Evolutionary conservation across 164 flowering plant genomes (phyloP), one percentile per base, ranked within the genome.

Genomic region (Kalanchoe fedtschenkoi): DNA sequence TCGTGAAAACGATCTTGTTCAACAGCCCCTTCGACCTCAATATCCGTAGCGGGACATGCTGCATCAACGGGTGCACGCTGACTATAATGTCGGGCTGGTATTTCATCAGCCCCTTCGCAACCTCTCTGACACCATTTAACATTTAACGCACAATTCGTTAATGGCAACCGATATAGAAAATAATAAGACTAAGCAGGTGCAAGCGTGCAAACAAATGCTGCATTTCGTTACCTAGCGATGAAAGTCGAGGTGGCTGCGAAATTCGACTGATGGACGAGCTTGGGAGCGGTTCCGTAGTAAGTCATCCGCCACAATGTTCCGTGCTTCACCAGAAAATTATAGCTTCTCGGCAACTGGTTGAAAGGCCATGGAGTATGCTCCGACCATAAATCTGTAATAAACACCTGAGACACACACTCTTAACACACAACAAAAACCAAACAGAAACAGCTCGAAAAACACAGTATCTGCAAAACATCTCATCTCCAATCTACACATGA

Each of bases 311-410:
- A 92, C 13, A 92, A 68, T 5, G 95, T 43, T 6, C 91, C 97
- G 69, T 89, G 91, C 68, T 92, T 92, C 56, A 92, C 97, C 76
- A 92, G 79, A 72, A 92, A 92, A 66, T 79, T 89, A 68, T 92
- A 92, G 77, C 96, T 92, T 74, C 84, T 83, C 1, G 98, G 98
- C 72, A 92, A 69, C 68, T 92, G 98, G 64, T 92, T 92, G 64
- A 92, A 92, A 11, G 98, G 98, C 98, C 98, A 92, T 9, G 98
- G 98, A 2, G 98, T 92, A 62, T 92, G 98, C 34, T 92, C 98
- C 32, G 98, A 43, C 98, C 97, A 92, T 63, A 92, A 83, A 80
- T 92, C 98, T 30, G 93, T 88, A 67, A 92, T 76, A 78, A 81
- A 89, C 63, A 92, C 98, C 98, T 92, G 96, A 63, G 62, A 65